Percentiles rank a stretch among this genome's conserved stretches.
phyloP scores from a whole-genome alignment of 2,329 filamentous ascomycete genomes.

The Ceratocystis lukuohia region DNA sequence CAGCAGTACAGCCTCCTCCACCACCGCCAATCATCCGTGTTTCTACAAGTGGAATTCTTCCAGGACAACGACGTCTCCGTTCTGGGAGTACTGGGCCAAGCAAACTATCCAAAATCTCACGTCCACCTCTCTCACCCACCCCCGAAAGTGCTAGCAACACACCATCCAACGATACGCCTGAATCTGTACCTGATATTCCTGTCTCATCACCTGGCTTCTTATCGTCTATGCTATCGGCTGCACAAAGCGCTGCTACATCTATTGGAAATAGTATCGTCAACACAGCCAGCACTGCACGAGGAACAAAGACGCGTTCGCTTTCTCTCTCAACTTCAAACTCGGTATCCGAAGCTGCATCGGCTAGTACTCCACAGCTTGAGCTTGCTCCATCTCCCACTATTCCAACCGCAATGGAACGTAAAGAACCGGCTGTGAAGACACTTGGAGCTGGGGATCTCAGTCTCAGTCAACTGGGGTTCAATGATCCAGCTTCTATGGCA shows the following conservation, averaged over 20 bases:
- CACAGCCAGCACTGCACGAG: conserved; percentile 34
- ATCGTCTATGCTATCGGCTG: conserved; percentile 80
- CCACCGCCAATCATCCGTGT: conserved; percentile 7
- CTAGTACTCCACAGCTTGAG: conserved; percentile 14
- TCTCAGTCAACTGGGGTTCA: conserved; percentile 74
- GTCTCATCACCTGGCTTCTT: conserved; percentile 56
- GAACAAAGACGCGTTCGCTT: not conserved
- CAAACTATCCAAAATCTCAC: conserved; percentile 69
- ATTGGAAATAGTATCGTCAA: conserved; percentile 63
- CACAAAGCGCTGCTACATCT: conserved; percentile 76
- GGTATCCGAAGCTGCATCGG: not conserved
- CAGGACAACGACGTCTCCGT: conserved; percentile 18
- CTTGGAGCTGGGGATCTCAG: conserved; percentile 80
- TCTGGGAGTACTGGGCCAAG: conserved; percentile 47
- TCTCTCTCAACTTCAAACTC: conserved; percentile 20
- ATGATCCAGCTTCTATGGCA: conserved; percentile 32
- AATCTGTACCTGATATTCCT: not conserved
- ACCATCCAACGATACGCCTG: not conserved
- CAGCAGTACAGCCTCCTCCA: conserved; percentile 4
- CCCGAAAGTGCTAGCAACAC: conserved; percentile 38
- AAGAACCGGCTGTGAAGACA: conserved; percentile 72
- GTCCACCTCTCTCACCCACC: conserved; percentile 61
- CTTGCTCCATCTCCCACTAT: conserved; percentile 5
- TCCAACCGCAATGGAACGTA: conserved; percentile 34
- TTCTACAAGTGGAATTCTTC: conserved; percentile 47